phyloP scores from a whole-genome alignment of 306 rosid species.

The Vicia villosa region DNA sequence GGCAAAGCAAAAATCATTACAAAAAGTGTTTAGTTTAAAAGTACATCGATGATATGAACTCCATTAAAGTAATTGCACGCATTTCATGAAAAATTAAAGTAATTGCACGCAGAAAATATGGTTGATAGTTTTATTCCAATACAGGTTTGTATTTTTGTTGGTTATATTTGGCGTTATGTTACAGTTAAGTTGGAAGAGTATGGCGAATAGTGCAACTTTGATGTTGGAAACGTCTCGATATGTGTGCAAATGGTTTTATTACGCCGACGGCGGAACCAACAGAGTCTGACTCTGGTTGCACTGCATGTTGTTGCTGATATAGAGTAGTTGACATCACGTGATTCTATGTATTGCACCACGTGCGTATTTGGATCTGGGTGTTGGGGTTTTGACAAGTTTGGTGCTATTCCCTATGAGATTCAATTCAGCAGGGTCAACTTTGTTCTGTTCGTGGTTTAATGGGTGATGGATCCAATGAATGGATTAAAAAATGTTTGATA shows the following conservation, averaged over 20 bases:
- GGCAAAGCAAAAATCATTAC: background rate
- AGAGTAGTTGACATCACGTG: slow-evolving; percentile 33
- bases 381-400: slow-evolving; percentile 26
- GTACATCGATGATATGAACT: no score
- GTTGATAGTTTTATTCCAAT: background rate
- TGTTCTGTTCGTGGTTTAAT: slow-evolving; percentile 17
- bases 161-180: slow-evolving; percentile 3
- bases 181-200: slow-evolving; percentile 26
- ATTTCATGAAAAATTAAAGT: background rate
- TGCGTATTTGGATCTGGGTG: slow-evolving; percentile 2
- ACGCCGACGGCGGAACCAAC: slow-evolving; percentile 46
- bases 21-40: background rate
- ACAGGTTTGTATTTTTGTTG: background rate
- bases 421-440: slow-evolving; percentile 38
- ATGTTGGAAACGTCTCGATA: slow-evolving; percentile 30
- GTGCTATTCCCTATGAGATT: slow-evolving; percentile 38
- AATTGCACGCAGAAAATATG: background rate
- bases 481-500: background rate
- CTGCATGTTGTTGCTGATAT: background rate
- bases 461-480: slow-evolving; percentile 38
- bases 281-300: slow-evolving; percentile 18
- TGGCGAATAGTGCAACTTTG: slow-evolving; percentile 38
- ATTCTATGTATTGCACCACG: slow-evolving; percentile 32
- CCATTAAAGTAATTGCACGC: no score
- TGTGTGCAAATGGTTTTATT: slow-evolving; percentile 38